Evolutionary conservation across 768 basidiomycete species (phyloP), one percentile per base, ranked within the genome.

Genomic region (Rhodotorula graminis): DNA sequence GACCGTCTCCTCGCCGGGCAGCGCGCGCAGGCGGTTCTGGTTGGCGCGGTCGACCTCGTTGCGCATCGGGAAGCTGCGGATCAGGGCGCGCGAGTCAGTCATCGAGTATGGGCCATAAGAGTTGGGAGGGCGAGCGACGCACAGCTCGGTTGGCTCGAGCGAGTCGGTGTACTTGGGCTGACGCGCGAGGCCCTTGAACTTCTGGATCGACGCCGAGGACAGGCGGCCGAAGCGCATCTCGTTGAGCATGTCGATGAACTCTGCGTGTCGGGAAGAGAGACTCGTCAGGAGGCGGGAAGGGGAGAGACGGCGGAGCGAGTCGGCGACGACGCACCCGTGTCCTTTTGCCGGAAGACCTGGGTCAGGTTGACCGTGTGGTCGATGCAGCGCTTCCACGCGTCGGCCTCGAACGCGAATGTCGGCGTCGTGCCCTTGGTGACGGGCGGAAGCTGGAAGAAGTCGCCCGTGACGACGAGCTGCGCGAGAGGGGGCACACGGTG

Each of bases 381-480:
- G 75, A 99, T 86, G 7, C 88, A 83, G 74, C 88, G 81, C 49
- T 81, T 82, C 96, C 96, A 97, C 65, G 82, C 80, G 27, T 85
- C 82, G 0, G 93, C 93, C 78, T 99, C 93, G 78, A 99, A 99
- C 2, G 92, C 92, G 77, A 97, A 98, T 78, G 88, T 92, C 56
- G 90, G 86, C 64, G 81, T 74, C n/a, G 79, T 78, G 37, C 85
- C 84, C 80, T 88, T 93, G 14, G 84, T 84, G 0, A 98, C 93
- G 4, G 96, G 96, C 0, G 96, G 96, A 10, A 99, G 86, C 80
- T 99, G 95, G 83, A 98, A 97, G 83, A 98, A 98, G 80, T 99
- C 96, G 15, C 96, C 96, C 3, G 93, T 95, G 33, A 97, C 88
- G 71, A 98, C 84, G 53, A 97, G 82, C 90, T 93, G 79, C 0